phyloP scores from a whole-genome alignment of 108 stramenopile genomes.

The Poteriospumella lacustris region DNA sequence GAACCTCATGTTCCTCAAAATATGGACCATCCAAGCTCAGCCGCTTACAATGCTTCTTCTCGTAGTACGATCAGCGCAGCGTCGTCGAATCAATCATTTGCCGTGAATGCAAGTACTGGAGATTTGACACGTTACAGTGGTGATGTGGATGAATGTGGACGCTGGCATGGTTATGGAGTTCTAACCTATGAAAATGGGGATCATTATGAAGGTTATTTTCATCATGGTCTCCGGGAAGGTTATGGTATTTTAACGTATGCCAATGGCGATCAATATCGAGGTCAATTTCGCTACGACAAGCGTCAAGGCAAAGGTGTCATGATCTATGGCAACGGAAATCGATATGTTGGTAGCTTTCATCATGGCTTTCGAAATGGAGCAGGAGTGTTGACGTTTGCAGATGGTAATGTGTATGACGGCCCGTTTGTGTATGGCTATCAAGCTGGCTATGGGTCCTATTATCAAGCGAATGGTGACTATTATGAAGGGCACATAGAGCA shows the following conservation, averaged over 20 bases:
- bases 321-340: neutral
- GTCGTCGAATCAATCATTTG: too few relatives aligned
- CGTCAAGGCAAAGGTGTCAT: neutral
- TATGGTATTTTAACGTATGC: neutral
- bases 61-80: too few relatives aligned
- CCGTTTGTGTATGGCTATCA: too few relatives aligned
- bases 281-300: neutral
- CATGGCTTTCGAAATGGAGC: neutral
- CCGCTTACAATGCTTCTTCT: too few relatives aligned
- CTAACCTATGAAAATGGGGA: neutral
- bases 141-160: neutral
- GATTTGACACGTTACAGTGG: neutral
- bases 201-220: conserved; percentile 1
- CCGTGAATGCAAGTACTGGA: neutral
- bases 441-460: too few relatives aligned
- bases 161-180: neutral
- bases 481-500: too few relatives aligned
- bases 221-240: neutral
- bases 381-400: neutral
- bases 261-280: neutral
- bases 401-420: neutral
- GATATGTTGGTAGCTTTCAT: neutral
- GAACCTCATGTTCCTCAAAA: too few relatives aligned
- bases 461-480: too few relatives aligned
- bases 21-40: too few relatives aligned